Base-by-base conservation (phyloP, 805 yeast genomes). In the Candida ascalaphidarum region DNA sequence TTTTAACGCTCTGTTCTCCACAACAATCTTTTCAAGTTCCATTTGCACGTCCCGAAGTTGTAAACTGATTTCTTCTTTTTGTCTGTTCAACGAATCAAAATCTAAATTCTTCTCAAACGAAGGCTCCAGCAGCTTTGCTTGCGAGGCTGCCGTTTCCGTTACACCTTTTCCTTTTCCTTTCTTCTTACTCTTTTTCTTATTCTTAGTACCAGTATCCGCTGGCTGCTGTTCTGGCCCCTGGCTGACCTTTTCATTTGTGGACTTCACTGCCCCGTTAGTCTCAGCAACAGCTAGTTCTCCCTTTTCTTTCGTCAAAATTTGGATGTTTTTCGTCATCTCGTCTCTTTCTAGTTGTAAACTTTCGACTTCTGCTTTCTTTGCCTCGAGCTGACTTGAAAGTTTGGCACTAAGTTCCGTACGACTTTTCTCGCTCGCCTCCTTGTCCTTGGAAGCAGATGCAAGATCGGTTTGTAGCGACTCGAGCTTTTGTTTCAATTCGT, bases 1-100 rank as follows among this genome's bases (percentile, higher is more conserved):
- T 17, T 48, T 56, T 4, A 55, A 18, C 4, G 25, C 23, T 22
- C 33, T 31, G 22, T 47, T 27, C 15, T 42, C 41, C 7, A 25
- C 28, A 7, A 41, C 36, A n/a, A 30, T 23, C 3, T 17, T 27
- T 7, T 50, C 48, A 27, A 30, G 39, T 21, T 48, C 34, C 5
- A 24, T 8, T 20, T 44, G 37, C 19, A 44, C 26, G 11, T 41
- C 39, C n/a, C n/a, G n/a, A n/a, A n/a, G n/a, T n/a, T n/a, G n/a
- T n/a, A n/a, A n/a, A n/a, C n/a, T n/a, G n/a, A 11, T 9, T 11
- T n/a, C n/a, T n/a, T n/a, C 9, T n/a, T n/a, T n/a, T n/a, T n/a
- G n/a, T n/a, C n/a, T n/a, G n/a, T n/a, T n/a, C n/a, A n/a, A n/a
- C n/a, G n/a, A n/a, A n/a, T n/a, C n/a, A n/a, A n/a, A n/a, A n/a